Percentiles rank a stretch among this genome's conserved stretches.
Conservation (phyloP, 164 flowering plant genomes). For the Litsea cubeba region DNA sequence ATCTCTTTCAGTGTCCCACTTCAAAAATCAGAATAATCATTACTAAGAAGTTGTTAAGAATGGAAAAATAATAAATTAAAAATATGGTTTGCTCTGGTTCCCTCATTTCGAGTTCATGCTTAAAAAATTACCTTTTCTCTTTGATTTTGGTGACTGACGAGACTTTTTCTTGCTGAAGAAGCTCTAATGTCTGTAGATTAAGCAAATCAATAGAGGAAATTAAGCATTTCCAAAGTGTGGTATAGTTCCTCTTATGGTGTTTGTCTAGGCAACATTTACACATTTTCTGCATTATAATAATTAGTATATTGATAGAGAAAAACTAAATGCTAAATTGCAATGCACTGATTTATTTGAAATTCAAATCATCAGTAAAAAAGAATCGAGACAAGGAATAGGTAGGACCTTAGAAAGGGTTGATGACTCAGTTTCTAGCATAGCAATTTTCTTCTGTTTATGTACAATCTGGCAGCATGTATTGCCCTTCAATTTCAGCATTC, state of each 20-base stretch:
- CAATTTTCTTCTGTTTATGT: constrained; percentile 2
- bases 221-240: not conserved
- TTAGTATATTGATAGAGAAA: not conserved
- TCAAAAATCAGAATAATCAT: no score
- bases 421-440: constrained; percentile 2
- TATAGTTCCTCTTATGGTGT: not conserved
- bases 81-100: not conserved
- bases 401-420: constrained; percentile 9
- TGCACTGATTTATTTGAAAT: not conserved
- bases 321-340: not conserved
- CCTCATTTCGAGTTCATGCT: not conserved
- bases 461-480: not conserved
- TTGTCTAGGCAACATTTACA: not conserved
- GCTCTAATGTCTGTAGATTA: constrained; percentile 55
- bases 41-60: not conserved
- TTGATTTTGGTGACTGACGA: constrained; percentile 38
- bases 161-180: constrained; percentile 57
- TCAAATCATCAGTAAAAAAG: not conserved
- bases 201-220: not conserved
- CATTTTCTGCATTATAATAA: no score
- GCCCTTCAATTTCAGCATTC: constrained; percentile 5
- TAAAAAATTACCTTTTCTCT: constrained; percentile 47
- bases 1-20: no score
- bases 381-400: not conserved
- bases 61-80: not conserved